phyloP scores from a whole-genome alignment of 495 filamentous ascomycete species.

The Hypoxylon lenormandii region DNA sequence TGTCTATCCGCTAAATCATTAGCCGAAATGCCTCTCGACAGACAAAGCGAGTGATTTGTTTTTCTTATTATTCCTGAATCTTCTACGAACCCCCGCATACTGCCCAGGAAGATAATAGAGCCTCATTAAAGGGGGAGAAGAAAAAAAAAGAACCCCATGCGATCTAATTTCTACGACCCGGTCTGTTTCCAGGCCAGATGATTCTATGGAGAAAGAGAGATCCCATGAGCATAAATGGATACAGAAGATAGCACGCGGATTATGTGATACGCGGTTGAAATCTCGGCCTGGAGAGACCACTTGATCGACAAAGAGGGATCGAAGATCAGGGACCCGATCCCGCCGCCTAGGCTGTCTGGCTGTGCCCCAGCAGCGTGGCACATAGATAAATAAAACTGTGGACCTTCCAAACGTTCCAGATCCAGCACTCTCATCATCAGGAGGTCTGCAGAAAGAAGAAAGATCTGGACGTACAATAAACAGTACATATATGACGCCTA shows the following conservation, averaged over 20 bases:
- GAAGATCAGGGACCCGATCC: constrained; percentile 34
- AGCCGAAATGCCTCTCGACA: not conserved
- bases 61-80: constrained; percentile 24
- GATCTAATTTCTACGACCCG: constrained; percentile 8
- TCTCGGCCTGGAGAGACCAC: constrained; percentile 44
- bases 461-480: too few species aligned
- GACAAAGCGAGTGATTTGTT: not conserved
- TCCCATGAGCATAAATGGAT: not conserved
- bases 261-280: constrained; percentile 22
- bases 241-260: constrained; percentile 5
- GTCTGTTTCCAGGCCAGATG: constrained; percentile 21
- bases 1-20: not conserved
- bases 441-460: not conserved
- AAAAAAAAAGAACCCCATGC: not conserved
- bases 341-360: constrained; percentile 20
- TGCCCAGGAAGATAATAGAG: constrained; percentile 20
- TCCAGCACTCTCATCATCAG: constrained; percentile 15
- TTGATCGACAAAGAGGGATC: constrained; percentile 44
- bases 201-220: constrained; percentile 16
- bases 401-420: constrained; percentile 34
- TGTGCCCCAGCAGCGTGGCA: constrained; percentile 37
- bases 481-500: too few species aligned
- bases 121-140: constrained; percentile 11
- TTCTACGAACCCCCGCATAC: constrained; percentile 13
- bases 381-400: constrained; percentile 37